phyloP scores from a whole-genome alignment of 306 rosid genomes.

The Prosopis cineraria region DNA sequence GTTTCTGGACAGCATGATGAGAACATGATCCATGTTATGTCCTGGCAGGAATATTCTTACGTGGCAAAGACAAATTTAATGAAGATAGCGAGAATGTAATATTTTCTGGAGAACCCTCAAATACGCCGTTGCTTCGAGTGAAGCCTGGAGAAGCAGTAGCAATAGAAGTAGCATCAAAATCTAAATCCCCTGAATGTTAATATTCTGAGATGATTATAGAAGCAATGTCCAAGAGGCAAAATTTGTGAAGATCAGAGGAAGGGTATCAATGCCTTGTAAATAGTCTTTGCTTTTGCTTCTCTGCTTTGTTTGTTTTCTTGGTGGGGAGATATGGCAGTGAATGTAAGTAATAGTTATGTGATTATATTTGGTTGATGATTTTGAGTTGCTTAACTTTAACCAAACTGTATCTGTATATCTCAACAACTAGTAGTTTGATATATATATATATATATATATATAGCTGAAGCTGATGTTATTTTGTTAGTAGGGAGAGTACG shows the following conservation, averaged over 20 bases:
- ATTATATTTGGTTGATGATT: background rate
- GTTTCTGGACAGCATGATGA: background rate
- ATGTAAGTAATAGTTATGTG: background rate
- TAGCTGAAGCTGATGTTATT: background rate
- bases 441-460: background rate
- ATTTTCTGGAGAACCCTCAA: conserved; percentile 40
- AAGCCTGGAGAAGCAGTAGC: conserved; percentile 14
- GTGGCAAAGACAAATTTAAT: conserved; percentile 59
- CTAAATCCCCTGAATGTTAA: conserved; percentile 30
- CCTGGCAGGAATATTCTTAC: conserved; percentile 64
- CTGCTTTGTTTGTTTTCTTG: background rate
- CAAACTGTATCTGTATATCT: background rate
- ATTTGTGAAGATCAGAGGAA: background rate
- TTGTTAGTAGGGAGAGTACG: too few relatives aligned
- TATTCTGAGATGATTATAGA: too few relatives aligned
- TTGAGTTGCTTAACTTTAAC: background rate
- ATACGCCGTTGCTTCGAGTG: conserved; percentile 60
- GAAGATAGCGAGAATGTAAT: conserved; percentile 54
- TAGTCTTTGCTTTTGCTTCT: too few relatives aligned
- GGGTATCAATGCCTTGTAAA: conserved; percentile 39
- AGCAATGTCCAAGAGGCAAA: background rate
- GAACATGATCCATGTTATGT: background rate
- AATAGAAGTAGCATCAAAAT: background rate
- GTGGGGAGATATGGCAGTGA: background rate
- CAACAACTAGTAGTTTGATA: background rate